Evolutionary conservation across 2,329 filamentous ascomycete genomes (phyloP), one percentile per base, ranked within the genome.

Genomic region (Pseudocercospora cruenta): DNA sequence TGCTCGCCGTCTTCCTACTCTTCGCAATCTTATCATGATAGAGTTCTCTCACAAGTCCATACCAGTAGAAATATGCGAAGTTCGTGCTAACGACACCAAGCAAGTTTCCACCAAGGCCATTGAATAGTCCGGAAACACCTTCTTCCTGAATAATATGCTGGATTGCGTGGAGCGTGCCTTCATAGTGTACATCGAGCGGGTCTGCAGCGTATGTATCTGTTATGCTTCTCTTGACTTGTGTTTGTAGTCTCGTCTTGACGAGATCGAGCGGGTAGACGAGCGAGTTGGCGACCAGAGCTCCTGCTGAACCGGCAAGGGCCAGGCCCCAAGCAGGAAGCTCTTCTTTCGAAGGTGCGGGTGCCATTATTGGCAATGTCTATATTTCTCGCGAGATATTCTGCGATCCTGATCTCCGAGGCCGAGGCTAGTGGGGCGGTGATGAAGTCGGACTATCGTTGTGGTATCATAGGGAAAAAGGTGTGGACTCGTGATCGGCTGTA

Each of bases 61-160:
- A 98, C 94, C 94, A 98, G 83, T 99, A 99, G 79, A 99, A 99
- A 82, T 99, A 99, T 74, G 95, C 95, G 78, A 99, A 99, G 80
- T 99, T 99, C 60, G 94, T 98, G 26, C 94, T 97, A 1, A 93
- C 94, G 39, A 99, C 95, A 62, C 95, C 95, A 60, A 98, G 82
- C 19, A 99, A 84, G 4, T 94, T 89, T 59, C 94, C 94, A 67
- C 88, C 86, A 78, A 99, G 94, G 67, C 95, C 95, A 60, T 91
- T 88, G 76, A 99, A 99, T 7, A 99, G 87, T 6, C 95, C 95
- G 55, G 83, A 75, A 8, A 95, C 64, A 33, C 95, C 95, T 72
- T 99, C 95, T 61, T 88, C 88, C 64, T 89, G 86, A 39, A 91
- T 80, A 71, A 99, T 98, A 77, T 93, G 94, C 67, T 84, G 85